phyloP scores from a whole-genome alignment of 208 protist species.

The Trypanosoma theileri region DNA sequence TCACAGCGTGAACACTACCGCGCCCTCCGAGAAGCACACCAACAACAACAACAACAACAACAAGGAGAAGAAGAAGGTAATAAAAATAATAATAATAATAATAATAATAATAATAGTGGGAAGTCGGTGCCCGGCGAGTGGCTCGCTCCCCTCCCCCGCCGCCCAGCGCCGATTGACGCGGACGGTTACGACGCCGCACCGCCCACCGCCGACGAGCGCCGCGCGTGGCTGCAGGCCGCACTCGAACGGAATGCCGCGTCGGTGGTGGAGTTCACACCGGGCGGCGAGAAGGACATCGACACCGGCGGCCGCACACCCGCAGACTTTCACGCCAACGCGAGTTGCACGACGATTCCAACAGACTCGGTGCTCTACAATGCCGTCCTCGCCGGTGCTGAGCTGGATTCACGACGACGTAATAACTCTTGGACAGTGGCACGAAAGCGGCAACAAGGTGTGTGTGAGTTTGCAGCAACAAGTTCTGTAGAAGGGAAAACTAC shows the following conservation, averaged over 20 bases:
- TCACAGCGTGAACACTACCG: constrained; percentile 46
- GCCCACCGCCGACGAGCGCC: constrained; percentile 43
- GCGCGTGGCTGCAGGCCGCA: constrained; percentile 45
- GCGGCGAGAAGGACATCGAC: constrained; percentile 79
- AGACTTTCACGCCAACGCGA: constrained; percentile 72
- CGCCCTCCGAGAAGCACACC: neutral
- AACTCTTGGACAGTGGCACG: constrained; percentile 72
- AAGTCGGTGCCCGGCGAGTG: constrained; percentile 53
- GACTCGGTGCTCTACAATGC: constrained; percentile 78
- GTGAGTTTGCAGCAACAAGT: no score
- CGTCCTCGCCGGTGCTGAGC: constrained; percentile 45
- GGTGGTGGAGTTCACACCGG: constrained; percentile 77
- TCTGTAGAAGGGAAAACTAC: no score
- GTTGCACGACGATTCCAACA: constrained; percentile 74
- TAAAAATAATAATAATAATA: no score
- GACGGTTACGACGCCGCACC: constrained; percentile 38
- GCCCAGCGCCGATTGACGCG: constrained; percentile 40
- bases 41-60: neutral
- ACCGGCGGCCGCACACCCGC: constrained; percentile 55
- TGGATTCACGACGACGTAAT: constrained; percentile 76
- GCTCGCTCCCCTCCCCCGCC: constrained; percentile 58
- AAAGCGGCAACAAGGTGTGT: constrained; percentile 5
- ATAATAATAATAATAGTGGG: no score
- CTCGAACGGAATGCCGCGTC: constrained; percentile 63
- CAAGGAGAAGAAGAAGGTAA: neutral